Conservation (phyloP, 139 green algal species). For the Zygnema circumcarinatum region DNA sequence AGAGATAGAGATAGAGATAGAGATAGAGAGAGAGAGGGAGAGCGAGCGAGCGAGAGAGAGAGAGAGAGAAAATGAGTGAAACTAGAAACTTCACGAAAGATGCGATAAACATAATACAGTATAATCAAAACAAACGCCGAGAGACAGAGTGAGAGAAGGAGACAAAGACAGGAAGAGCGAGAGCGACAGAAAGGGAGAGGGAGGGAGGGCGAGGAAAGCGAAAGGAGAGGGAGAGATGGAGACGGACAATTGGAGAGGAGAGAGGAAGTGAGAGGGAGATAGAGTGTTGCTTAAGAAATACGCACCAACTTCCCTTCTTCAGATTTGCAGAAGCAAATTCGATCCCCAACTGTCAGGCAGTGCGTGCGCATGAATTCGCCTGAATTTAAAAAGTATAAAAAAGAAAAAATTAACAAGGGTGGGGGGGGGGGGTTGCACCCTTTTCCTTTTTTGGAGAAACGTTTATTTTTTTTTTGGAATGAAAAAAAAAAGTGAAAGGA, state of each 20-base stretch:
- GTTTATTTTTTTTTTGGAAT: no score
- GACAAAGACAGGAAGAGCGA: neutral
- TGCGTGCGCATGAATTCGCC: neutral
- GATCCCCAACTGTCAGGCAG: neutral
- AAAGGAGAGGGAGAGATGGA: no score
- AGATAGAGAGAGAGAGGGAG: neutral
- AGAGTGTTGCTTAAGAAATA: no score
- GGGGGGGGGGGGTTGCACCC: no score
- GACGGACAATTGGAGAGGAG: no score
- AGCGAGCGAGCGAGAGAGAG: neutral
- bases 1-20: neutral
- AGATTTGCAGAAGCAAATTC: neutral
- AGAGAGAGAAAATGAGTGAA: neutral
- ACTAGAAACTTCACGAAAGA: neutral
- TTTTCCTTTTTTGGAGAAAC: no score
- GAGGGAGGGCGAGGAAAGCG: no score
- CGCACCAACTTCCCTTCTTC: neutral
- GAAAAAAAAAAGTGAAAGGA: no score
- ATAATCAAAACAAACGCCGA: neutral
- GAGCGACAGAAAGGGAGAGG: no score
- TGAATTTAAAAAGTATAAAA: neutral
- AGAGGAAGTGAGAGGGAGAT: no score
- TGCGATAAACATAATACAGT: neutral
- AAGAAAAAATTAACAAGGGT: slow-evolving; percentile 3
- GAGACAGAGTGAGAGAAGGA: neutral